Evolutionary conservation across 495 filamentous ascomycete genomes (phyloP).

Genomic region (Penicillium steckii): DNA sequence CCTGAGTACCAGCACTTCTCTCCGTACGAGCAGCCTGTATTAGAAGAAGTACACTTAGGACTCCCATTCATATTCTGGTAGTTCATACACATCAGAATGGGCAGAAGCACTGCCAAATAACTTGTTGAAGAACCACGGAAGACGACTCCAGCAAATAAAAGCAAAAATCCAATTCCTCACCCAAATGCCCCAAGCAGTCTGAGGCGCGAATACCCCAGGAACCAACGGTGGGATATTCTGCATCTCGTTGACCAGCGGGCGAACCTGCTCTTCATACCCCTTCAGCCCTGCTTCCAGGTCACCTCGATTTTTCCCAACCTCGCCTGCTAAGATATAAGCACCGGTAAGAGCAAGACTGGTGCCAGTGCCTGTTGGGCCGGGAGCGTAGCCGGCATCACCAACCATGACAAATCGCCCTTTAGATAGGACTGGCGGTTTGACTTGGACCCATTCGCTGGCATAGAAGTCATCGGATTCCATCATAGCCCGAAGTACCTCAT

Average conservation of each 20-base stretch:
- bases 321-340: slow-evolving; percentile 50
- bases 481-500: slow-evolving; percentile 38
- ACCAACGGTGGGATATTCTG: slow-evolving; percentile 32
- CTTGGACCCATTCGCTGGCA: slow-evolving; percentile 43
- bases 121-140: slow-evolving; percentile 4
- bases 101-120: not conserved
- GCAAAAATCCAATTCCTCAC: slow-evolving; percentile 14
- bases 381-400: slow-evolving; percentile 41
- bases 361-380: slow-evolving; percentile 42
- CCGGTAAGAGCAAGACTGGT: slow-evolving; percentile 43
- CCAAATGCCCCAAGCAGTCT: slow-evolving; percentile 39
- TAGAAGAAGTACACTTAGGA: too few relatives aligned
- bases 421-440: slow-evolving; percentile 35
- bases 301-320: slow-evolving; percentile 29
- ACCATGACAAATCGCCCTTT: slow-evolving; percentile 39
- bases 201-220: slow-evolving; percentile 28
- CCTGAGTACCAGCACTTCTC: too few relatives aligned
- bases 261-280: slow-evolving; percentile 42
- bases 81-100: not conserved
- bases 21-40: too few relatives aligned
- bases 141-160: slow-evolving; percentile 13
- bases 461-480: slow-evolving; percentile 47
- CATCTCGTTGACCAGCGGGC: slow-evolving; percentile 38
- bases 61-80: slow-evolving; percentile 2
- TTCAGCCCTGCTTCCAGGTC: slow-evolving; percentile 34